Conservation (phyloP, 2,329 filamentous ascomycete species). For the Pyrenophora teres region DNA sequence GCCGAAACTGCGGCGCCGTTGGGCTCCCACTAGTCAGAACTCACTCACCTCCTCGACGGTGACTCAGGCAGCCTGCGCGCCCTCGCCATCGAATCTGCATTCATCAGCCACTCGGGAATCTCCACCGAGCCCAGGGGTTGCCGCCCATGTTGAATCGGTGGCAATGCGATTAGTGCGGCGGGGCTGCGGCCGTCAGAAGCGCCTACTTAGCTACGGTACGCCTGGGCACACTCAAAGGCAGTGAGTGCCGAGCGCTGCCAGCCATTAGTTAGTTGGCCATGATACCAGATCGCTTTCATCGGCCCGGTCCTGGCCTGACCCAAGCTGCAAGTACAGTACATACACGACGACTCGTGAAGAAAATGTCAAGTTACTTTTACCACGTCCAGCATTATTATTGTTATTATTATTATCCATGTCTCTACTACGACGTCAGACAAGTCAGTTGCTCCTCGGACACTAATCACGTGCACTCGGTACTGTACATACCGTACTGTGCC, state of each 20-base stretch:
- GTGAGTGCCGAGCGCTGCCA: slow-evolving; percentile 1
- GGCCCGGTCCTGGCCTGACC: slow-evolving; percentile 11
- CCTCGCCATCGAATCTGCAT: neutral
- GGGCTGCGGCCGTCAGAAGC: slow-evolving; percentile 18
- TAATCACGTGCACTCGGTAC: too few species aligned
- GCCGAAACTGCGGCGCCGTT: slow-evolving; percentile 5
- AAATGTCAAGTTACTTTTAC: too few species aligned
- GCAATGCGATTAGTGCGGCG: slow-evolving; percentile 21
- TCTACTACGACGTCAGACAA: too few species aligned
- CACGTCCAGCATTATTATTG: too few species aligned
- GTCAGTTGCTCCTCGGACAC: neutral
- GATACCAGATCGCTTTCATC: slow-evolving; percentile 4
- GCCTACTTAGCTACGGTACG: slow-evolving; percentile 3
- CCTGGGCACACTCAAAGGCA: neutral
- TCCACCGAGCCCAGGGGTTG: slow-evolving; percentile 13
- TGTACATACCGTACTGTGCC: too few species aligned
- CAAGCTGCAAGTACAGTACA: too few species aligned
- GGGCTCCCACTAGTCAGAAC: slow-evolving; percentile 13
- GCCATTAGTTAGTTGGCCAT: too few species aligned
- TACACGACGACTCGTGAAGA: too few species aligned
- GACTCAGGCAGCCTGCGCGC: neutral
- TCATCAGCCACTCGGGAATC: slow-evolving; percentile 20
- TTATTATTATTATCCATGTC: too few species aligned
- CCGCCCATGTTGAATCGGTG: slow-evolving; percentile 21
- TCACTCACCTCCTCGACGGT: neutral